These are phyloP conservation scores for Mercurialis annua DNA, from an alignment of 345 rosid genomes.

Conservation along the genomic window DNA sequence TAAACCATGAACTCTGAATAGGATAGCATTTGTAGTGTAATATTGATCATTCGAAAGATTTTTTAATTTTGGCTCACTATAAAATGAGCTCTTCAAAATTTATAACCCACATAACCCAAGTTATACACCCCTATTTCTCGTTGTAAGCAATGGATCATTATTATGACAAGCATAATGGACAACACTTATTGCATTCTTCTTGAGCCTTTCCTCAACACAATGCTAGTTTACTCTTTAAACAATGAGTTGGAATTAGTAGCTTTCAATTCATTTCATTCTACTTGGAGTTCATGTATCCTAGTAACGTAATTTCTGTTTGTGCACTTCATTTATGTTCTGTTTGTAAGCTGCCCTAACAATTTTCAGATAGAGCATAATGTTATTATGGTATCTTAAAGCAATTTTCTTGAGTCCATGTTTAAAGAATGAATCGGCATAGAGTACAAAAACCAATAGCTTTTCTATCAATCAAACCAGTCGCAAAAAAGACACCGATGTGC, in stretches of 20 bases:
- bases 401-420: neutral
- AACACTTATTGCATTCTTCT: neutral
- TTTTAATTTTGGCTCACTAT: too few species aligned
- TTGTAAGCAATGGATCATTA: too few species aligned
- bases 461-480: neutral
- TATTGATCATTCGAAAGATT: too few species aligned
- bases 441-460: neutral
- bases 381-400: neutral
- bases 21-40: too few species aligned
- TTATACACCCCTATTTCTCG: too few species aligned
- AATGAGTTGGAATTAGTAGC: neutral
- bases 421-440: neutral
- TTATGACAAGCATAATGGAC: neutral
- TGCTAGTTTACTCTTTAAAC: neutral
- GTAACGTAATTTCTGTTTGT: neutral
- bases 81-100: too few species aligned
- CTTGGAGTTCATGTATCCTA: neutral
- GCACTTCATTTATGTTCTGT: neutral
- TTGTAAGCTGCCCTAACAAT: neutral
- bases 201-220: neutral
- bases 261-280: neutral
- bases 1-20: too few species aligned
- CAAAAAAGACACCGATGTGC: neutral
- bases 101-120: too few species aligned
- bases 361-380: neutral